Evolutionary conservation across 768 basidiomycete genomes (phyloP).

Genomic region (Suillus subaureus): DNA sequence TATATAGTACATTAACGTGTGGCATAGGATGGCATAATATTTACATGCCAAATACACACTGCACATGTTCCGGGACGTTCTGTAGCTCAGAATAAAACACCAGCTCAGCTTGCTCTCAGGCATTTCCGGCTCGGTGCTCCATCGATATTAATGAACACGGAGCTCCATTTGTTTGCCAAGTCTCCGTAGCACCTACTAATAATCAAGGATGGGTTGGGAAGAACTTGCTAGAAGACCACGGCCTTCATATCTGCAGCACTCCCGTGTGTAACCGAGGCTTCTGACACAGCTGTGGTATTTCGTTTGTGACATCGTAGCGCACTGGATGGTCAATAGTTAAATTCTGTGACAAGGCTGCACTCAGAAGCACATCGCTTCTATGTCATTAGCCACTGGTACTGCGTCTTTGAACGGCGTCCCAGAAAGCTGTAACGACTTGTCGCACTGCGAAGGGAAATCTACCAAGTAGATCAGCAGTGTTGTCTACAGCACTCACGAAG

Average conservation of each 20-base stretch:
- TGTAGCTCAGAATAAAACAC: neutral
- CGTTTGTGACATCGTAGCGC: neutral
- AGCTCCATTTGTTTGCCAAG: neutral
- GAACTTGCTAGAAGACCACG: neutral
- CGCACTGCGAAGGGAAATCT: neutral
- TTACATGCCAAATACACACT: neutral
- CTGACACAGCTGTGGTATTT: neutral
- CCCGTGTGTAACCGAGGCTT: neutral
- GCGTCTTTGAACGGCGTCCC: constrained; percentile 1
- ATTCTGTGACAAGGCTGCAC: neutral
- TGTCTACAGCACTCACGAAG: constrained; percentile 4
- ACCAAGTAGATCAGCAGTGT: neutral
- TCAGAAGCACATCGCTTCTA: neutral
- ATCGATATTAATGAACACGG: neutral
- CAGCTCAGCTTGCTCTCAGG: neutral
- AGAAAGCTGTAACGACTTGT: neutral
- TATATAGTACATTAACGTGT: neutral
- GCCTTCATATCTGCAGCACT: neutral
- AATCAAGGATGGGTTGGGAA: neutral
- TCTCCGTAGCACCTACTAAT: neutral
- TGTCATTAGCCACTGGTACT: no score
- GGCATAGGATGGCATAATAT: neutral
- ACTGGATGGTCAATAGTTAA: neutral
- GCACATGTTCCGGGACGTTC: neutral
- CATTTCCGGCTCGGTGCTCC: neutral